Base-by-base conservation (phyloP, 108 stramenopile genomes). In the Skeletonema grethae region DNA sequence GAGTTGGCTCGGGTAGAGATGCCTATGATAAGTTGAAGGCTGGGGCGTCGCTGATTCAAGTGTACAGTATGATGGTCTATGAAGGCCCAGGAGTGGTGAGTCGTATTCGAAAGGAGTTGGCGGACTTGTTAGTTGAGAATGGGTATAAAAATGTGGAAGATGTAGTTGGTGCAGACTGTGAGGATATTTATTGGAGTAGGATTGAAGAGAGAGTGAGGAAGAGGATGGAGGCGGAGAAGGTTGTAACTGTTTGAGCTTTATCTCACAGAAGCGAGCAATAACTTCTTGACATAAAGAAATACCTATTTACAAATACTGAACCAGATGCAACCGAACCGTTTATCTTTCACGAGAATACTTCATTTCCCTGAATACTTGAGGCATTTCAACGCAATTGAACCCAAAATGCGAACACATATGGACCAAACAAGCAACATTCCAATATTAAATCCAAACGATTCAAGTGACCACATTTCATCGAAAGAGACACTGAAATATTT, bases 21-120 rank as follows among this genome's bases (percentile, higher is more conserved):
- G 97, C 86, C 3, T 98, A 88, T 55, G 98, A 97, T 15, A 98
- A 97, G 75, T 66, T 99, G 4, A 81, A 79, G 20, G 97, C 98
- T 12, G 98, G 98, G 5, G 98, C 98, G 1, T 88, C 86, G 7
- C 61, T 97, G 25, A 90, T 99, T 22, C 95, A 98, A 84, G 68
- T 99, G 4, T 99, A 99, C 81, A 88, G 84, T 45, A 75, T 88
- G 61, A 87, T 99, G 84, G 90, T 91, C 7, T 97, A 96, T 79
- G 75, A 86, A 61, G 98, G 98, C 0, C 93, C 96, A 7, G 95
- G 96, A 22, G 61, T 94, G 18, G 88, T 97, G 38, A 81, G 75
- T 53, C 65, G 84, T 15, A 83, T 95, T 39, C 72, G 89, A 48
- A 62, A 83, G n/a, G 93, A 91, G 31, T 74, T 95, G 67, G 86